phyloP scores from a whole-genome alignment of 305 asterid species.

The Fraxinus sp. region DNA sequence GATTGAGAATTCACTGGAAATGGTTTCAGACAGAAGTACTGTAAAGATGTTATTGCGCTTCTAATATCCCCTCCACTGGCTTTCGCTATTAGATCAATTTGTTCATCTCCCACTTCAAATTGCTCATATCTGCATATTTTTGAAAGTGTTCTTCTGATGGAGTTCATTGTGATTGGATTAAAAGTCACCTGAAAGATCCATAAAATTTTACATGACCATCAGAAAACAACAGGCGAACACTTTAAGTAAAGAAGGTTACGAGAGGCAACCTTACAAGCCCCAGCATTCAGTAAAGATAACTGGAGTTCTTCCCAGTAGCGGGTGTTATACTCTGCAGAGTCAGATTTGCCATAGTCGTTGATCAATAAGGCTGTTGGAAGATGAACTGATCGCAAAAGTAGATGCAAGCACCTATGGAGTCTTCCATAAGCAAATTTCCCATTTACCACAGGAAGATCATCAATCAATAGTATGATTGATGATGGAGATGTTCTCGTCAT shows the following conservation, averaged over 20 bases:
- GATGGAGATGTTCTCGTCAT: constrained; percentile 38
- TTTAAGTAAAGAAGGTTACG: constrained; percentile 24
- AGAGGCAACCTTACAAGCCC: constrained; percentile 81
- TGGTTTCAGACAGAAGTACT: constrained; percentile 71
- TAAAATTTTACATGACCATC: constrained; percentile 18
- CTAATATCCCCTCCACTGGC: constrained; percentile 91
- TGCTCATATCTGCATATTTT: constrained; percentile 68
- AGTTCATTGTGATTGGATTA: constrained; percentile 75
- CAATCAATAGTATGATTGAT: constrained; percentile 67
- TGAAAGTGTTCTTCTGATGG: constrained; percentile 63
- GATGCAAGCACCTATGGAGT: constrained; percentile 70
- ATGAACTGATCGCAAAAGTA: constrained; percentile 72
- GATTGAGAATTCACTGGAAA: constrained; percentile 36
- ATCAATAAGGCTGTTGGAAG: constrained; percentile 83
- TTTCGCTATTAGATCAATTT: constrained; percentile 67
- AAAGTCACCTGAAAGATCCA: constrained; percentile 61
- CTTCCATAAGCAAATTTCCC: constrained; percentile 63
- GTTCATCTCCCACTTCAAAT: constrained; percentile 57
- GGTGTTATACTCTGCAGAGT: constrained; percentile 55
- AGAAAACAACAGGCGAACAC: constrained; percentile 17
- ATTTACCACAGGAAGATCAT: constrained; percentile 84
- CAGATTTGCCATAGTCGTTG: constrained; percentile 65
- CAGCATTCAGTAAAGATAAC: constrained; percentile 69
- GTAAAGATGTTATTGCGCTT: constrained; percentile 82
- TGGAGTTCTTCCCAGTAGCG: constrained; percentile 86